These are phyloP conservation scores for Cladorrhinum sp. DNA, from an alignment of 2,329 filamentous ascomycete species.

Conservation along the genomic window DNA sequence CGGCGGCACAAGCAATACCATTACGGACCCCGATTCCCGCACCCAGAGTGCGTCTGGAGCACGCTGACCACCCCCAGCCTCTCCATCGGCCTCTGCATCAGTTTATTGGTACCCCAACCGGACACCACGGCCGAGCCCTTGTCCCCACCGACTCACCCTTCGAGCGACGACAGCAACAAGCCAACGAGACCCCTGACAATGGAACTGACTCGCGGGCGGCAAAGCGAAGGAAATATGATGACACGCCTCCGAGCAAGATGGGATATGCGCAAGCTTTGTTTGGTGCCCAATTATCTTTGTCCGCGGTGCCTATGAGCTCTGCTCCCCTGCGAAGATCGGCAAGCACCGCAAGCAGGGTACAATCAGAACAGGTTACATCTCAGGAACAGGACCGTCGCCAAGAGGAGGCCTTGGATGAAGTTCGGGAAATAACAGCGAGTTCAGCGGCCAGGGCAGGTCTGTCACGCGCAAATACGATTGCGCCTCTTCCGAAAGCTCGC, in stretches of 20 bases:
- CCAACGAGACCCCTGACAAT: slow-evolving; percentile 21
- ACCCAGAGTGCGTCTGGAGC: slow-evolving; percentile 14
- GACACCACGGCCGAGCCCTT: slow-evolving; percentile 59
- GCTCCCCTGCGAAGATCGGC: slow-evolving; percentile 17
- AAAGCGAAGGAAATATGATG: slow-evolving; percentile 42
- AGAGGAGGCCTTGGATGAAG: not conserved
- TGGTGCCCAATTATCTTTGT: slow-evolving; percentile 46
- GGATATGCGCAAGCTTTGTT: slow-evolving; percentile 52
- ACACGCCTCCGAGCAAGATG: slow-evolving; percentile 41
- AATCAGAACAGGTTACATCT: not conserved
- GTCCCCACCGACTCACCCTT: slow-evolving; percentile 62
- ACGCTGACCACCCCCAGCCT: slow-evolving; percentile 35
- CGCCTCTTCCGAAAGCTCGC: not conserved
- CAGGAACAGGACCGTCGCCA: not conserved
- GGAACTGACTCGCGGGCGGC: slow-evolving; percentile 31
- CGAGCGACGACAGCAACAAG: slow-evolving; percentile 51
- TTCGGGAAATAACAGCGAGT: not conserved
- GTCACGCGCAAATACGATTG: not conserved
- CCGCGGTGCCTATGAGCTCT: slow-evolving; percentile 36
- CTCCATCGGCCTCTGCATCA: slow-evolving; percentile 50
- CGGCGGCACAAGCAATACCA: slow-evolving; percentile 10
- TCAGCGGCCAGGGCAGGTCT: not conserved
- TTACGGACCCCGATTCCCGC: slow-evolving; percentile 11
- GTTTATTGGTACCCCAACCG: slow-evolving; percentile 62
- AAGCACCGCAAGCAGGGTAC: not conserved